Percentiles rank a stretch among this genome's conserved stretches.
Conservation (phyloP, 2,329 filamentous ascomycete genomes). For the Penicillium hordei region DNA sequence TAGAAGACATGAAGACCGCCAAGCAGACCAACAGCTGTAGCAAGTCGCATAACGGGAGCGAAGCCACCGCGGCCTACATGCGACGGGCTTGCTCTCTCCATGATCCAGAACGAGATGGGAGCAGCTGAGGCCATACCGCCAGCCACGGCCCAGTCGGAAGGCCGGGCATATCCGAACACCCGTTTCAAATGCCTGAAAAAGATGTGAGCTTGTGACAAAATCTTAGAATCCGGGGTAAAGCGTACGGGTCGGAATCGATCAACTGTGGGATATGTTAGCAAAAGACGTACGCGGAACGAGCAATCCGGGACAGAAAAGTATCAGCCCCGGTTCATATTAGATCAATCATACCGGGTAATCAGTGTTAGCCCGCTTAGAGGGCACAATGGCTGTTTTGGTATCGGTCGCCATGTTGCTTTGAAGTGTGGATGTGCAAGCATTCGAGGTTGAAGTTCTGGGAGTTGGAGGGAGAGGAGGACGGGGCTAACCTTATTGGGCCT, state of each 20-base stretch:
- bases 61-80: conserved; percentile 81
- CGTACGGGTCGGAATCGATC: conserved; percentile 98
- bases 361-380: conserved; percentile 75
- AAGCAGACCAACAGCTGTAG: conserved; percentile 67
- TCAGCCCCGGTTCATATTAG: neutral
- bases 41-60: conserved; percentile 76
- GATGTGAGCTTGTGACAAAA: conserved; percentile 32
- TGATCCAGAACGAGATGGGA: conserved; percentile 70
- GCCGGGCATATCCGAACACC: conserved; percentile 81
- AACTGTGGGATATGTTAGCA: conserved; percentile 60
- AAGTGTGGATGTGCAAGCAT: conserved; percentile 19
- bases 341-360: conserved; percentile 75
- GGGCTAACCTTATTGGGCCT: conserved; percentile 24
- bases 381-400: conserved; percentile 54
- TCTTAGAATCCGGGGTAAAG: conserved; percentile 25
- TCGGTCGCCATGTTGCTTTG: conserved; percentile 39
- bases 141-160: conserved; percentile 77
- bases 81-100: conserved; percentile 84
- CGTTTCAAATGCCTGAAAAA: conserved; percentile 77
- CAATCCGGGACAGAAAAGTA: neutral
- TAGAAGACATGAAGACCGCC: conserved; percentile 86
- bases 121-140: conserved; percentile 67
- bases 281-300: conserved; percentile 1
- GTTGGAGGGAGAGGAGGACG: conserved; percentile 25
- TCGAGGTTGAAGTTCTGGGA: conserved; percentile 31